Evolutionary conservation across 257 asterid species (phyloP).

Genomic region (Nicotiana tomentosiformis): DNA sequence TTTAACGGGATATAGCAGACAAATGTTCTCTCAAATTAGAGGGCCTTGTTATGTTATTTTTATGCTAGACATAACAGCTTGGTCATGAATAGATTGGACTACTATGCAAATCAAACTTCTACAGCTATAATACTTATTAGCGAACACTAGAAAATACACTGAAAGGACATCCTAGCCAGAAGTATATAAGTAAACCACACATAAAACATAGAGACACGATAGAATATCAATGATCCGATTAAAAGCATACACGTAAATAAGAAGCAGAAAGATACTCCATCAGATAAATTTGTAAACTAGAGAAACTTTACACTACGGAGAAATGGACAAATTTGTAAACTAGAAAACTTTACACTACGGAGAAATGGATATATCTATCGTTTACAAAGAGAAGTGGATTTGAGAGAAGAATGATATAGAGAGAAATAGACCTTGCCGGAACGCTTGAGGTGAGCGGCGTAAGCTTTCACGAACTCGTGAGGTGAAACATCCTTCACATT

Average conservation of each 20-base stretch:
- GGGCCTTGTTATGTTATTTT: neutral
- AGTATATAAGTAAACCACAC: neutral
- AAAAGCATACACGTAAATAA: neutral
- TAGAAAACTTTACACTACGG: no score
- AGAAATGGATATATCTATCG: no score
- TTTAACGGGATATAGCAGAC: no score
- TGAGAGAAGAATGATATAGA: neutral
- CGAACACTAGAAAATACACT: neutral
- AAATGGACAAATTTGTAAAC: no score
- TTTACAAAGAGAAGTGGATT: no score
- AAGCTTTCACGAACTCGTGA: constrained; percentile 75
- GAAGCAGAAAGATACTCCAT: neutral
- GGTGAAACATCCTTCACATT: constrained; percentile 87
- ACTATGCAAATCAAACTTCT: neutral
- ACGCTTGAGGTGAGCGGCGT: constrained; percentile 86
- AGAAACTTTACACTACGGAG: no score
- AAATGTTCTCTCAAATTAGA: neutral
- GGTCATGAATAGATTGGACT: neutral
- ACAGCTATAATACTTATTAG: neutral
- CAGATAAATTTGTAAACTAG: no score
- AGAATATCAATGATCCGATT: neutral
- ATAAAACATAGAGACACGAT: neutral
- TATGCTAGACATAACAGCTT: neutral
- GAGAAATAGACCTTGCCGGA: constrained; percentile 68
- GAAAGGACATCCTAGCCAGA: neutral